Conservation (phyloP, 192 early-diverging fungal species). For the Rhizophagus sp. region DNA sequence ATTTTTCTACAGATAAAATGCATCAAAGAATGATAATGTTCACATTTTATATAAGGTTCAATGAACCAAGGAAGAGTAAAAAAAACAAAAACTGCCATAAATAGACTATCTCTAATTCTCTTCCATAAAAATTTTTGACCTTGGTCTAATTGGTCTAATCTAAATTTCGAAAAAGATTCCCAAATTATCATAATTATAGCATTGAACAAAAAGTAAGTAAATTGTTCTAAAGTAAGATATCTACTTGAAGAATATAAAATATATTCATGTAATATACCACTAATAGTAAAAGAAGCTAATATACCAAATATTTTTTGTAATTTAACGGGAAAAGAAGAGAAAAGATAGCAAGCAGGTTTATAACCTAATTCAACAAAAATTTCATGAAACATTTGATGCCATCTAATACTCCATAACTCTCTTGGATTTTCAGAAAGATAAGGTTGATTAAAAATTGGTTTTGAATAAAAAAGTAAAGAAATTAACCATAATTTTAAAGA, state of each 20-base stretch:
- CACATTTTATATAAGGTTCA: slow-evolving; percentile 3
- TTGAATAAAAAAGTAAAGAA: slow-evolving; percentile 3
- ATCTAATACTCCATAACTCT: slow-evolving; percentile 7
- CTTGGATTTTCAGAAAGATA: not conserved
- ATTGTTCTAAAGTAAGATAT: not conserved
- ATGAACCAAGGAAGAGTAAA: slow-evolving; percentile 4
- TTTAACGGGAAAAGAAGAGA: not conserved
- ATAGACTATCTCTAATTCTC: not conserved
- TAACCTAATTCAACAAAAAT: not conserved
- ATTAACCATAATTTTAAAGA: slow-evolving; percentile 12
- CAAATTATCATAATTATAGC: not conserved
- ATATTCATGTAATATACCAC: slow-evolving; percentile 16
- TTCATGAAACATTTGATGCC: not conserved
- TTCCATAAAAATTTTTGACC: not conserved
- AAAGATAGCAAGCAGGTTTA: not conserved
- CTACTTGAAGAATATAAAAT: too few species aligned
- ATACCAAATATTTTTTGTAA: not conserved
- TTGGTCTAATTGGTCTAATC: too few species aligned
- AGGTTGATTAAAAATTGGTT: not conserved
- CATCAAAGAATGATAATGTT: not conserved
- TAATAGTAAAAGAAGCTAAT: not conserved
- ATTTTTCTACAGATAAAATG: slow-evolving; percentile 1
- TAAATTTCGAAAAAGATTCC: not conserved
- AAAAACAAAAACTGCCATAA: not conserved
- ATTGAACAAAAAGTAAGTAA: not conserved